phyloP scores from a whole-genome alignment of 2,329 filamentous ascomycete genomes.

The Dactylonectria estremocensis region DNA sequence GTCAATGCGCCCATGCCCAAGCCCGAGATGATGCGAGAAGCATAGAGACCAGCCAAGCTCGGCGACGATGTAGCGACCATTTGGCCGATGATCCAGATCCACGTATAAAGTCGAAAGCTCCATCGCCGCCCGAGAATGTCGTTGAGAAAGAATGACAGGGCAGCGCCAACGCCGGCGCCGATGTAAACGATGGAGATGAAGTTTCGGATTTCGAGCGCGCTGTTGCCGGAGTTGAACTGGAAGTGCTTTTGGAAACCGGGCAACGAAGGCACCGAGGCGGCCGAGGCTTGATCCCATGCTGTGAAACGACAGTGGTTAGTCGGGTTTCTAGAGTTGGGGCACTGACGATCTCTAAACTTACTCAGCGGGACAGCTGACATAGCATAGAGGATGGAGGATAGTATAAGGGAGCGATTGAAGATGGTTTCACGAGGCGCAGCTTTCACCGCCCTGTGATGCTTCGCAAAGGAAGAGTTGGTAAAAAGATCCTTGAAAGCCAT shows the following conservation, averaged over 20 bases:
- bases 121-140: conserved; percentile 57
- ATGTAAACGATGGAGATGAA: conserved; percentile 57
- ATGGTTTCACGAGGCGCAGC: conserved; percentile 18
- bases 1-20: conserved; percentile 57
- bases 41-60: conserved; percentile 51
- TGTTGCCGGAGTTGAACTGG: conserved; percentile 45
- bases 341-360: too few relatives aligned
- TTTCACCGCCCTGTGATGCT: conserved; percentile 14
- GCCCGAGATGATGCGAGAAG: conserved; percentile 54
- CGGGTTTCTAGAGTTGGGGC: too few relatives aligned
- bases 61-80: conserved; percentile 50
- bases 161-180: conserved; percentile 21
- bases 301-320: neutral
- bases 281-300: conserved; percentile 44
- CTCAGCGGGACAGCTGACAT: neutral
- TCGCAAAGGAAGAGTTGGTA: conserved; percentile 9
- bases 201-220: conserved; percentile 49
- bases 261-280: conserved; percentile 50
- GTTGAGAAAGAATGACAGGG: conserved; percentile 56
- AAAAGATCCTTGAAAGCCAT: conserved; percentile 6
- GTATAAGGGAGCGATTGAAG: neutral
- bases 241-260: conserved; percentile 55
- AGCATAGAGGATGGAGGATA: conserved; percentile 12
- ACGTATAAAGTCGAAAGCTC: conserved; percentile 56
- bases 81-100: conserved; percentile 54